Conservation (phyloP, 2,329 filamentous ascomycete genomes). For the Penicillium carneum region DNA sequence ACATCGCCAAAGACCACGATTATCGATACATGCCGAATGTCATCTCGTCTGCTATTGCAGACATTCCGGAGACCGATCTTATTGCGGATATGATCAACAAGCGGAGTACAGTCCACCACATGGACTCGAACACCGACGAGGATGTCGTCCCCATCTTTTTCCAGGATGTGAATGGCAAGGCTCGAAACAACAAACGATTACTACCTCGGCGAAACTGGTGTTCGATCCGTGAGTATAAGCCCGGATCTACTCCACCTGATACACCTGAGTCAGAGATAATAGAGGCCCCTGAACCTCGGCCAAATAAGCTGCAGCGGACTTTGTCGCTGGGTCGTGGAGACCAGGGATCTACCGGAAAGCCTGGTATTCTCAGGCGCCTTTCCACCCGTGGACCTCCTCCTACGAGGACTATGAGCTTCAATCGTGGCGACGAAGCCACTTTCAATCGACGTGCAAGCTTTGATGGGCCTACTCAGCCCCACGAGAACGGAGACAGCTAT, state of each 20-base stretch:
- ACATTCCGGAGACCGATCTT: slow-evolving; percentile 84
- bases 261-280: slow-evolving; percentile 63
- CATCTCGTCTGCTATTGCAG: slow-evolving; percentile 91
- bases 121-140: slow-evolving; percentile 80
- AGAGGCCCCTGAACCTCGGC: slow-evolving; percentile 40
- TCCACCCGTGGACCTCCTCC: slow-evolving; percentile 55
- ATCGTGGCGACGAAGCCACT: slow-evolving; percentile 34
- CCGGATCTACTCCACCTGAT: slow-evolving; percentile 75
- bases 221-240: slow-evolving; percentile 83
- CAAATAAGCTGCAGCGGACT: slow-evolving; percentile 61
- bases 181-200: slow-evolving; percentile 87
- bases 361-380: slow-evolving; percentile 55
- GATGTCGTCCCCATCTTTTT: slow-evolving; percentile 94
- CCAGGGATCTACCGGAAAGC: slow-evolving; percentile 47
- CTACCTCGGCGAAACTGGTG: slow-evolving; percentile 95
- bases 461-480: slow-evolving; percentile 42
- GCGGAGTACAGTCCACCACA: slow-evolving; percentile 77
- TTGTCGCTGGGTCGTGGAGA: slow-evolving; percentile 67
- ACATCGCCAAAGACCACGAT: slow-evolving; percentile 85
- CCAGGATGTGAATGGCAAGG: slow-evolving; percentile 85
- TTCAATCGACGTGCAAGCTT: slow-evolving; percentile 46
- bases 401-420: slow-evolving; percentile 49
- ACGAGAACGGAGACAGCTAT: slow-evolving; percentile 44
- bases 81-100: slow-evolving; percentile 92
- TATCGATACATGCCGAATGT: slow-evolving; percentile 97